These are phyloP conservation scores for Rhododendron vialii DNA, from an alignment of 148 eudicot genomes.

Conservation along the genomic window DNA sequence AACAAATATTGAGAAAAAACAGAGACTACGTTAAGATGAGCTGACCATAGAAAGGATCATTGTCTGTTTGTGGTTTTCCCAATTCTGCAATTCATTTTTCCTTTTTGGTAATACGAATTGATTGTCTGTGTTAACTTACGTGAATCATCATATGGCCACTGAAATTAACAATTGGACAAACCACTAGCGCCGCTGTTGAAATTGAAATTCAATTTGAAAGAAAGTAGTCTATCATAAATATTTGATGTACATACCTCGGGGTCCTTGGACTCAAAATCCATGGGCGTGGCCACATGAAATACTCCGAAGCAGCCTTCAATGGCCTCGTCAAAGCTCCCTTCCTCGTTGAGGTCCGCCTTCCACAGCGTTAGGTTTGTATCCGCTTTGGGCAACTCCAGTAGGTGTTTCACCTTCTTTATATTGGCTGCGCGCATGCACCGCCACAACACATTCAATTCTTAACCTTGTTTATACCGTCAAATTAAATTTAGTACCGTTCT, in stretches of 20 bases:
- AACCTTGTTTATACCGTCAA: not conserved
- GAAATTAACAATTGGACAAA: not conserved
- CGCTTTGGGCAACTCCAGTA: conserved; percentile 53
- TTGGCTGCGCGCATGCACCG: conserved; percentile 27
- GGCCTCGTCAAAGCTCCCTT: conserved; percentile 78
- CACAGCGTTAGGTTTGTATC: conserved; percentile 45
- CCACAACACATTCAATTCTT: not conserved
- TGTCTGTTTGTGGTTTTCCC: not conserved
- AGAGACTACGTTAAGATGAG: not conserved
- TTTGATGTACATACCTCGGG: conserved; percentile 48
- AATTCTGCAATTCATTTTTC: not conserved
- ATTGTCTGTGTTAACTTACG: not conserved
- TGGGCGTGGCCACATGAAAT: conserved; percentile 75
- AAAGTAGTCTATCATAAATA: not conserved
- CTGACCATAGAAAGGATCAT: not conserved
- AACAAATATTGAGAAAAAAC: not conserved
- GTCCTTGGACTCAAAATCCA: conserved; percentile 61
- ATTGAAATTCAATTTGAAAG: not conserved
- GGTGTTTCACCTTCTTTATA: conserved; percentile 50
- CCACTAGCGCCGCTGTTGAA: not conserved
- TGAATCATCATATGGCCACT: not conserved
- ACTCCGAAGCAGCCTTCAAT: conserved; percentile 60
- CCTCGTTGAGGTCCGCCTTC: conserved; percentile 53
- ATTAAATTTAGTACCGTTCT: too few relatives aligned
- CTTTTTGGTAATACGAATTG: not conserved